Percentiles rank a stretch among this genome's conserved stretches.
These are phyloP conservation scores for Cryphonectria naterciae DNA, from an alignment of 2,329 filamentous ascomycete species.

Conservation along the genomic window DNA sequence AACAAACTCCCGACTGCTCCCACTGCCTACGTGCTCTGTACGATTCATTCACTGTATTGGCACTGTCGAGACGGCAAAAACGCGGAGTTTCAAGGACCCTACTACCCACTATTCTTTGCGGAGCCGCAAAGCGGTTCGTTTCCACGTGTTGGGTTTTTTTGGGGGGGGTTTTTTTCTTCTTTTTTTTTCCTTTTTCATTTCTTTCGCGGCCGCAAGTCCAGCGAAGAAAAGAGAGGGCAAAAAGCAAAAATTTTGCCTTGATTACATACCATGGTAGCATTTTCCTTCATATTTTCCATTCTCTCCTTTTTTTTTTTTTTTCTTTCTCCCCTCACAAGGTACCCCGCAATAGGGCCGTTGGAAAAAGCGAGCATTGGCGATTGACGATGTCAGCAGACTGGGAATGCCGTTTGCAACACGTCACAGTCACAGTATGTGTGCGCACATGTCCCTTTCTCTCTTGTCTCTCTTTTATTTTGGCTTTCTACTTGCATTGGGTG, in stretches of 20 bases:
- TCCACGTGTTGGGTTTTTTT: background rate
- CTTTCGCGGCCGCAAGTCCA: background rate
- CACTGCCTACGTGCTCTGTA: background rate
- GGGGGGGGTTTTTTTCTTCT: too few species aligned
- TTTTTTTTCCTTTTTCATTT: too few species aligned
- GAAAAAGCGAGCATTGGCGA: conserved; percentile 13
- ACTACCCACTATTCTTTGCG: background rate
- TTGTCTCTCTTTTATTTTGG: background rate
- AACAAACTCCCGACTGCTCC: too few species aligned
- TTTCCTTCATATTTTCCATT: too few species aligned
- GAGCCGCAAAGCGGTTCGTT: background rate
- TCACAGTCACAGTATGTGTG: background rate
- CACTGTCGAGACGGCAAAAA: background rate
- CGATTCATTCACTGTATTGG: background rate
- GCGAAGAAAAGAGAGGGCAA: background rate
- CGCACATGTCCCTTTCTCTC: background rate
- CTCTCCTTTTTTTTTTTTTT: background rate
- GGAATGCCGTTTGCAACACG: background rate
- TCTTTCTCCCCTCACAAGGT: background rate
- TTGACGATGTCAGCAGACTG: background rate
- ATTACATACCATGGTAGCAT: too few species aligned
- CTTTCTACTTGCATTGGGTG: background rate
- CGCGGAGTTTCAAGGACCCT: background rate
- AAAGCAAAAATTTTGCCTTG: background rate
- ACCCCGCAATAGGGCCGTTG: conserved; percentile 15